A percentile compares a stretch with the other conserved stretches of the same genome.
Evolutionary conservation across 495 filamentous ascomycete genomes (phyloP).

Genomic region (Penicilliopsis zonata): DNA sequence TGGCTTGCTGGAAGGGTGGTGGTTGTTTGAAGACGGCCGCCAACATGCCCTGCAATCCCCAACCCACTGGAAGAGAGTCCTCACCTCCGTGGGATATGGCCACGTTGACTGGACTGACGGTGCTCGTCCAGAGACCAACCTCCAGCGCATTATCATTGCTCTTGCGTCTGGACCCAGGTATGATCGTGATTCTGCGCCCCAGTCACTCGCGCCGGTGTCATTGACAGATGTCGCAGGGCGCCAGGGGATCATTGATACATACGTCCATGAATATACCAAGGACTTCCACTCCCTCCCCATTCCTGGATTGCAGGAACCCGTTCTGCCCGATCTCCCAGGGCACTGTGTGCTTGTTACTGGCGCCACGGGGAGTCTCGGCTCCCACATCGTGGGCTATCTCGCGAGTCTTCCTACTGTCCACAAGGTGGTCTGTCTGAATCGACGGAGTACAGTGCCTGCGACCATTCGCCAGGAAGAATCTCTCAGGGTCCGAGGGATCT

Average conservation of each 20-base stretch:
- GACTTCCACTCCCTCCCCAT: conserved; percentile 9
- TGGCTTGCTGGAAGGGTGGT: conserved; percentile 39
- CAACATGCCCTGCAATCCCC: conserved; percentile 18
- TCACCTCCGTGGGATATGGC: conserved; percentile 12
- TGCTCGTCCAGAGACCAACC: conserved; percentile 20
- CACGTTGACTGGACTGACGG: conserved; percentile 40
- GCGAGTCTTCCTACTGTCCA: conserved; percentile 19
- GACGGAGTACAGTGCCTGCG: conserved; percentile 11
- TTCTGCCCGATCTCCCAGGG: neutral
- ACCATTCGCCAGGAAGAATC: conserved; percentile 24
- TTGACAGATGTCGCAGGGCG: conserved; percentile 7
- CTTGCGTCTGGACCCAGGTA: conserved; percentile 23
- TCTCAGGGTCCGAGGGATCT: conserved; percentile 20
- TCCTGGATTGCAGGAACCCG: neutral
- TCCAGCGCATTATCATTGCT: conserved; percentile 34
- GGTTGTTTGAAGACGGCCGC: conserved; percentile 34
- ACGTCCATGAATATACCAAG: conserved; percentile 11
- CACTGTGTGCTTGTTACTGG: conserved; percentile 37
- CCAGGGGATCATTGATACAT: conserved; percentile 16
- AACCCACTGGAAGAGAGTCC: conserved; percentile 16
- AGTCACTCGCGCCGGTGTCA: neutral
- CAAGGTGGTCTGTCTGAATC: conserved; percentile 38
- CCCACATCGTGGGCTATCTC: conserved; percentile 30
- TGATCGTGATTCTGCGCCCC: conserved; percentile 1
- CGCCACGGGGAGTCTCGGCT: conserved; percentile 38